A percentile compares a stretch with the other conserved stretches of the same genome.
Evolutionary conservation across 75 land plant species (phyloP).

Genomic region (Cupressus sempervirens): DNA sequence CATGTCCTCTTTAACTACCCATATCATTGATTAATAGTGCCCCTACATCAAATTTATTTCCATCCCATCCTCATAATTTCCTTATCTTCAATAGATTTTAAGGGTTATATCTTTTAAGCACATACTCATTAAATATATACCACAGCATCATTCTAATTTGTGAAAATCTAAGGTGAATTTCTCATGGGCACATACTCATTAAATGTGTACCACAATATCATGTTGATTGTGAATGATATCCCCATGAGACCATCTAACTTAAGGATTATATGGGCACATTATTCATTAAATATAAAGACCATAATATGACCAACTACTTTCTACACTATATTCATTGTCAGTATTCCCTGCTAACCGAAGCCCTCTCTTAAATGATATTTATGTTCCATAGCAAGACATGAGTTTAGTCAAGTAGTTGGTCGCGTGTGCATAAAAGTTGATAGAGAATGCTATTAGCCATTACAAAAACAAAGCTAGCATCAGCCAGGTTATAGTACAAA

Average conservation of each 20-base stretch:
- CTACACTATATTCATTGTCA: background rate
- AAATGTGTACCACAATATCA: background rate
- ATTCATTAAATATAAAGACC: background rate
- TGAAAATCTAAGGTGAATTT: too few relatives aligned
- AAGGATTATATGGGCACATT: background rate
- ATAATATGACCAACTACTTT: background rate
- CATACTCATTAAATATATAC: too few relatives aligned
- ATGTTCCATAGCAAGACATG: background rate
- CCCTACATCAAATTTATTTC: background rate
- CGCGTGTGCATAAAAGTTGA: background rate
- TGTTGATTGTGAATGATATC: background rate
- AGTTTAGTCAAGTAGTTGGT: background rate
- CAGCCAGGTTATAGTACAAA: background rate
- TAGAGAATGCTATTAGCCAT: background rate
- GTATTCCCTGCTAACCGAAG: background rate
- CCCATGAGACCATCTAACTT: background rate
- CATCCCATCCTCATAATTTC: background rate
- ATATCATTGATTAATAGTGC: background rate
- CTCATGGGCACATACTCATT: too few relatives aligned
- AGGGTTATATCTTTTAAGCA: too few relatives aligned
- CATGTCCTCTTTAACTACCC: background rate
- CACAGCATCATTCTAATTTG: too few relatives aligned
- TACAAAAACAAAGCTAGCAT: background rate
- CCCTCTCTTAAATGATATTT: background rate
- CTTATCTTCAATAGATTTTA: background rate